These are phyloP conservation scores for Pseudozyma hubeiensis DNA, from an alignment of 1,284 basidiomycete species.

Conservation along the genomic window DNA sequence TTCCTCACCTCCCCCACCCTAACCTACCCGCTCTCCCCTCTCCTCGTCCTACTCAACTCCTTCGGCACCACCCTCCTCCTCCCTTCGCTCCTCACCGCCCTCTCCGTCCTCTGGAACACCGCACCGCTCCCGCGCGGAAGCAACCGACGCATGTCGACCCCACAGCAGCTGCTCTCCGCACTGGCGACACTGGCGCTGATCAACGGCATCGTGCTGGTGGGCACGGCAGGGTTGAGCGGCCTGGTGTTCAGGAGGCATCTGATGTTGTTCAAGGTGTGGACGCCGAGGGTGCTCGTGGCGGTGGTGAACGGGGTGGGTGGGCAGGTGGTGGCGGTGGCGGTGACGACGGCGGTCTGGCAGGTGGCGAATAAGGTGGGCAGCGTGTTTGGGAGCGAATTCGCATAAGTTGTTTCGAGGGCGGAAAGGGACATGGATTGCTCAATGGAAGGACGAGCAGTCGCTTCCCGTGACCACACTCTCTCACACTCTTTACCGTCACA, in stretches of 20 bases:
- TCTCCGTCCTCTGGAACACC: conserved; percentile 90
- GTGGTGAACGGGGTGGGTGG: conserved; percentile 72
- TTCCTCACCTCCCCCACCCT: conserved; percentile 77
- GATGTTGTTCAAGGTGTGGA: conserved; percentile 99
- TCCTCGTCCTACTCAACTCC: conserved; percentile 84
- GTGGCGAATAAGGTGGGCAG: conserved; percentile 45
- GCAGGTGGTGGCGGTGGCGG: conserved; percentile 70
- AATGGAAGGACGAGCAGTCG: no score
- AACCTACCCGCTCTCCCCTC: conserved; percentile 79
- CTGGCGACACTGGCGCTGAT: conserved; percentile 79
- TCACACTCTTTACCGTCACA: no score
- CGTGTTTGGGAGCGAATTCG: conserved; percentile 50
- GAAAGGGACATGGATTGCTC: no score
- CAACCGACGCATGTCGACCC: conserved; percentile 18
- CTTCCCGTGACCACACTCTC: no score
- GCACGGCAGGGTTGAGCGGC: conserved; percentile 74
- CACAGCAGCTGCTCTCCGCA: conserved; percentile 70
- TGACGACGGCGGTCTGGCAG: conserved; percentile 38
- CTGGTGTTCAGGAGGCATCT: conserved; percentile 85
- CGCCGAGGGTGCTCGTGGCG: conserved; percentile 88
- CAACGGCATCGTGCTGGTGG: conserved; percentile 73
- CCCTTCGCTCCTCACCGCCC: conserved; percentile 75
- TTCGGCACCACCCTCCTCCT: conserved; percentile 79
- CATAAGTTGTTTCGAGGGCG: conserved; percentile 12
- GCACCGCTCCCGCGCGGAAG: conserved; percentile 71